phyloP scores from a whole-genome alignment of 2,329 filamentous ascomycete genomes.

The Dactylellina haptotyla region DNA sequence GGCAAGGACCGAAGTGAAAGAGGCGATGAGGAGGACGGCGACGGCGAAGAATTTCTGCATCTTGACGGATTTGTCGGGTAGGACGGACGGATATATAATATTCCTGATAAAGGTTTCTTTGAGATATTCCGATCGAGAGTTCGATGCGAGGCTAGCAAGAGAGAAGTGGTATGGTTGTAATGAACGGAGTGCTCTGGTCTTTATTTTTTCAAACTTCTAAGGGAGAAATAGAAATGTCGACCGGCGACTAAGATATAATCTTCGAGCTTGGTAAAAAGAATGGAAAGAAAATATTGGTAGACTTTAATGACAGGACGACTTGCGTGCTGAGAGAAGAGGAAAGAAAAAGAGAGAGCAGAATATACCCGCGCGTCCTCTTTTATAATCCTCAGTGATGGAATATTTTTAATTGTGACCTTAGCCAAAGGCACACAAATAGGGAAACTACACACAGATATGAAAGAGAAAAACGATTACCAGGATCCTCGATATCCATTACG shows the following conservation, averaged over 20 bases:
- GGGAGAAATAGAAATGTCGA: slow-evolving; percentile 44
- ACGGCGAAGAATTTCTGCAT: slow-evolving; percentile 53
- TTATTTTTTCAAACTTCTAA: slow-evolving; percentile 27
- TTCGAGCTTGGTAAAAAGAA: slow-evolving; percentile 29
- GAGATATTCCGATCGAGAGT: background rate
- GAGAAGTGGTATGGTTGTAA: background rate
- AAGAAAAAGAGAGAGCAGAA: slow-evolving; percentile 4
- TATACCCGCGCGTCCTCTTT: slow-evolving; percentile 1
- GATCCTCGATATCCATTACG: slow-evolving; percentile 8
- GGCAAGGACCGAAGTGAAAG: slow-evolving; percentile 44
- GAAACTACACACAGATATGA: background rate
- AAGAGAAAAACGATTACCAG: slow-evolving; percentile 2
- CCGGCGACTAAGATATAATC: slow-evolving; percentile 50
- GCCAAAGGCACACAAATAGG: too few species aligned
- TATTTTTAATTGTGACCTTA: too few species aligned
- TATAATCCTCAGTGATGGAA: slow-evolving; percentile 6
- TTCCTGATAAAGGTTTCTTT: background rate
- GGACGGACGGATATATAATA: slow-evolving; percentile 1
- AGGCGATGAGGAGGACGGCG: slow-evolving; percentile 45
- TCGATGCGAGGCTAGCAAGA: background rate
- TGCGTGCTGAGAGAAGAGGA: slow-evolving; percentile 49
- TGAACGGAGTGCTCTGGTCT: slow-evolving; percentile 3
- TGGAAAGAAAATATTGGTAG: slow-evolving; percentile 49
- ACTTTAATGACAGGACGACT: slow-evolving; percentile 47
- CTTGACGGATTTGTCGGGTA: slow-evolving; percentile 31